A percentile compares a stretch with the other conserved stretches of the same genome.
Conservation (phyloP, 495 filamentous ascomycete genomes). For the Opeltia flavorubescens region DNA sequence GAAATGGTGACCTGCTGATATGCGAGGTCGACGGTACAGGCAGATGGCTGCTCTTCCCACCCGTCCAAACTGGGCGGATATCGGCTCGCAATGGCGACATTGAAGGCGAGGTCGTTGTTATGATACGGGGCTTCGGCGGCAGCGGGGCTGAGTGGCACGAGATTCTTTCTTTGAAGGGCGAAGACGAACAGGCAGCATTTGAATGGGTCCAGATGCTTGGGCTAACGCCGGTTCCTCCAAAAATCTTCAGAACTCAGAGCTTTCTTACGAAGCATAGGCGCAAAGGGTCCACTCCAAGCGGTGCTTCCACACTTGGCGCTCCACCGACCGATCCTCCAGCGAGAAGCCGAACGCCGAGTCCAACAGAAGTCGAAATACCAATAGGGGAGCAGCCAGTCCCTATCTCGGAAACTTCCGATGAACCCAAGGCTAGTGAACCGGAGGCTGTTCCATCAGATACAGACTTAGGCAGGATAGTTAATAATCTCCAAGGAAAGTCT, state of each 20-base stretch:
- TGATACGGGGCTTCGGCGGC: conserved; percentile 50
- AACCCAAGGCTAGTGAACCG: not conserved
- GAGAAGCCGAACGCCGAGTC: conserved; percentile 34
- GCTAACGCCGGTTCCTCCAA: conserved; percentile 58
- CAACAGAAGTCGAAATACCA: conserved; percentile 49
- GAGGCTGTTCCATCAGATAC: conserved; percentile 1
- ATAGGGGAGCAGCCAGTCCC: conserved; percentile 51
- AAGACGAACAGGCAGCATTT: conserved; percentile 57
- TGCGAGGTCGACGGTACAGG: conserved; percentile 66
- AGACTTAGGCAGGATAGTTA: conserved; percentile 7
- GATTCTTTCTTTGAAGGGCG: conserved; percentile 53
- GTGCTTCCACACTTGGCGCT: conserved; percentile 9
- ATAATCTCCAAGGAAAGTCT: conserved; percentile 1
- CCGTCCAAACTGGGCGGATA: conserved; percentile 49
- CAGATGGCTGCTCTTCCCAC: conserved; percentile 84
- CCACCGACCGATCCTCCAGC: conserved; percentile 22
- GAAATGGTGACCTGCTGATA: conserved; percentile 71
- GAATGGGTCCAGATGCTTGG: conserved; percentile 88
- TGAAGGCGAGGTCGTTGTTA: conserved; percentile 59
- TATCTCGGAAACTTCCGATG: conserved; percentile 20
- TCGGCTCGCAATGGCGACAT: conserved; percentile 69
- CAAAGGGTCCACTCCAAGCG: not conserved
- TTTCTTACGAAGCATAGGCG: conserved; percentile 25
- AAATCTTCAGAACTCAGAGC: conserved; percentile 34
- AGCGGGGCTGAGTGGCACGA: conserved; percentile 56